Conservation (phyloP, 2,329 filamentous ascomycete genomes). For the Cercospora sojina region DNA sequence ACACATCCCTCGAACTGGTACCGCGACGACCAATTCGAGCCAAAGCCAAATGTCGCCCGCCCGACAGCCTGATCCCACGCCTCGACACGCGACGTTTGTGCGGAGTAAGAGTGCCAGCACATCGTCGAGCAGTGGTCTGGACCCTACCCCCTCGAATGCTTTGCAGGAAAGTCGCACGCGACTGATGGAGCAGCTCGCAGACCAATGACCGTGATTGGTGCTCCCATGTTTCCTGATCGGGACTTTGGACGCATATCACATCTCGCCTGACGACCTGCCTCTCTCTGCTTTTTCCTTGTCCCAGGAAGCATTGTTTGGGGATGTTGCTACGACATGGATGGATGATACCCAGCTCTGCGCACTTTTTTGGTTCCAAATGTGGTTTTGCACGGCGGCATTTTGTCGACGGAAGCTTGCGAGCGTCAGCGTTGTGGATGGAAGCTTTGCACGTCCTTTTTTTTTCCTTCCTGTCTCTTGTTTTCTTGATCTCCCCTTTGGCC, state of each 20-base stretch:
- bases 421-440: not conserved
- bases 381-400: not conserved
- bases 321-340: constrained; percentile 7
- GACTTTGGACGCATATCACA: constrained; percentile 12
- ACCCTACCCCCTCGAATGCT: constrained; percentile 6
- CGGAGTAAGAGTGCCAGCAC: constrained; percentile 31
- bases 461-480: too few relatives aligned
- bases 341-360: constrained; percentile 25
- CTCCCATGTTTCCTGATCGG: not conserved
- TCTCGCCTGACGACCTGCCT: constrained; percentile 10
- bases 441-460: not conserved
- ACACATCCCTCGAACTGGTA: constrained; percentile 39
- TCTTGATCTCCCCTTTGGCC: not conserved
- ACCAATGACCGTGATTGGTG: not conserved
- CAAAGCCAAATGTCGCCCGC: constrained; percentile 30
- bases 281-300: constrained; percentile 11
- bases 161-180: constrained; percentile 17
- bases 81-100: constrained; percentile 32
- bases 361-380: not conserved
- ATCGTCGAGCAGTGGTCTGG: constrained; percentile 14
- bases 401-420: not conserved
- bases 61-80: constrained; percentile 26
- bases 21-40: constrained; percentile 18
- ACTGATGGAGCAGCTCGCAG: constrained; percentile 15
- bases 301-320: constrained; percentile 14